Base-by-base conservation (phyloP, 805 yeast species). In the Myxozyma mucilagina region DNA sequence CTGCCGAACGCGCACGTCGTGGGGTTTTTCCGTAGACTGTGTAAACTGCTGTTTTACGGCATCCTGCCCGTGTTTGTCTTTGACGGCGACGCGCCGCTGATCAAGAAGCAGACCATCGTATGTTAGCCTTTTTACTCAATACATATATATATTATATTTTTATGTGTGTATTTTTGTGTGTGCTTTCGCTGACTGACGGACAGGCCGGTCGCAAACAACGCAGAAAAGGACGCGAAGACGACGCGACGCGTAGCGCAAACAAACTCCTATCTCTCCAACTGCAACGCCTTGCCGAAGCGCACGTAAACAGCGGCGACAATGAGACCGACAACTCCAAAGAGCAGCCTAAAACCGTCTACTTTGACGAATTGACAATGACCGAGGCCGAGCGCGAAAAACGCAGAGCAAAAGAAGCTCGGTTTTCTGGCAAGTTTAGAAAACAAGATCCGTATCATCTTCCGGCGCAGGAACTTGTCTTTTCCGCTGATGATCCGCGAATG, bases 11-110 rank as follows among this genome's bases (percentile, higher is more conserved):
- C 97, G 0, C 99, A 94, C 72, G 84, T 94, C 18, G 89, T 91
- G n/a, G 99, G 99, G 8, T 94, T 94, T 70, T 93, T 93, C 73
- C 77, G 98, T 64, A 80, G 99, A 57, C 91, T 94, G 14, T 92
- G 98, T 76, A 94, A 94, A 69, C 75, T 94, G 62, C 73, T 94
- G 29, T 94, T 84, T 72, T 89, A 86, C 76, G 98, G 97, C 0
- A 90, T 88, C 18, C 80, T 78, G 54, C 98, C 98, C 0, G 87
- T 92, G 5, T 92, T 92, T 78, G 94, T 92, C 0, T 92, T 92
- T 77, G 98, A 92, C 76, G 98, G 98, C 32, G 97, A 94, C 1
- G 97, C 96, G 0, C 97, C 97, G 0, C 79, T 80, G 0, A 75
- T 94, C 70, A 94, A 94, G 76, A 78, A 86, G 64, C 85, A 85